Evolutionary conservation across 257 asterid genomes (phyloP), one percentile per base, ranked within the genome.

Genomic region (Solanum chmielewskii): DNA sequence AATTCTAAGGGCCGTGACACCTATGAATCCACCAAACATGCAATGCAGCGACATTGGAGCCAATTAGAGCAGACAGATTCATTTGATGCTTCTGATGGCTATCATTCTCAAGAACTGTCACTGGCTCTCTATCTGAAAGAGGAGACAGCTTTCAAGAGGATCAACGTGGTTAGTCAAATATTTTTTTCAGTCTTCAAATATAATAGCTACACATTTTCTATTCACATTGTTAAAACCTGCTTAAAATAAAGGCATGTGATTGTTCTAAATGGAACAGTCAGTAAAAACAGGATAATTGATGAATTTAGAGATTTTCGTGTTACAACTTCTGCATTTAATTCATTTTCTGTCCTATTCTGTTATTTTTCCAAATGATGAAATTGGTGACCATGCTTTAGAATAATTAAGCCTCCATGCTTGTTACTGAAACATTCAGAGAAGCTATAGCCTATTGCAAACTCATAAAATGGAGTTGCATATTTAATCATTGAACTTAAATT

Each of bases 71-170:
- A 93, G 15, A 95, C 95, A 1, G 95, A 94, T 82, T 96, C 98
- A 0, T 95, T 95, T 83, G 98, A 96, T 88, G 90, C 92, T 83
- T 94, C 96, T 3, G 98, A 95, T 37, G 95, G 85, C 39, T 96
- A 95, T 88, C 99, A 96, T 78, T 95, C 99, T 45, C 99, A 93
- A 87, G 99, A 97, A 81, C 92, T 97, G 69, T 96, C 99, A 2
- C 59, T 88, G 86, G 97, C 95, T 13, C 92, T 94, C 74, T 93
- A 93, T 86, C 92, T 88, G 25, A 96, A 90, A 90, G 98, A 95
- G 89, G 98, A 93, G 70, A 68, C 89, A 11, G 92, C 94, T 90
- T 84, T 92, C 88, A 97, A 90, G 91, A 93, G 93, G 90, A 88
- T 83, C 85, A 92, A 93, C 88, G 76, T 90, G 98, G 99, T 97